A percentile compares a stretch with the other conserved stretches of the same genome.
Evolutionary conservation across 371 early-diverging fungal genomes (phyloP).

Genomic region (Scutellospora calospora): DNA sequence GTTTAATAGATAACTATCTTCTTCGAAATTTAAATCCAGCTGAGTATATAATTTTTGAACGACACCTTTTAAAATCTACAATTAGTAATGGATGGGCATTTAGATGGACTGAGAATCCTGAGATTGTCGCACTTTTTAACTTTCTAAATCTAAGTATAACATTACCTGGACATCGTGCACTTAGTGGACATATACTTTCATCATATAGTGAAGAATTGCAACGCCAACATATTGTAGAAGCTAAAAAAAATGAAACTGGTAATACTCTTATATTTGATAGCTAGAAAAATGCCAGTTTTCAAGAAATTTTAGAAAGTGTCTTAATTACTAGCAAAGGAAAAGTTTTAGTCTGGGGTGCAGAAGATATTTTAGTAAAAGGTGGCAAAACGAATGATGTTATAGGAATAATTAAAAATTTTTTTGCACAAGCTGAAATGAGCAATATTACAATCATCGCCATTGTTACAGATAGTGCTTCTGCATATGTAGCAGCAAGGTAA

Average conservation of each 20-base stretch:
- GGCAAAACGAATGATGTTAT: not conserved
- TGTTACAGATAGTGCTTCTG: not conserved
- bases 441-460: not conserved
- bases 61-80: not conserved
- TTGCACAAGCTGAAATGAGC: not conserved
- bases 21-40: not conserved
- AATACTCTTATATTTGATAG: slow-evolving; percentile 11
- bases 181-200: not conserved
- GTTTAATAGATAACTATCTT: no score
- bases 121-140: not conserved
- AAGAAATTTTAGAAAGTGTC: not conserved
- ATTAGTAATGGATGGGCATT: not conserved
- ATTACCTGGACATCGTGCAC: not conserved
- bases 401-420: not conserved
- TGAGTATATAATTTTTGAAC: not conserved
- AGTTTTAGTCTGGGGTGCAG: not conserved
- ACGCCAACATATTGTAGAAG: not conserved
- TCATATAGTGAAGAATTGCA: no score
- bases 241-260: not conserved
- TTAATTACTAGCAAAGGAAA: not conserved
- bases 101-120: not conserved
- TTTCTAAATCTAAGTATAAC: not conserved
- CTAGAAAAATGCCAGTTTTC: slow-evolving; percentile 6
- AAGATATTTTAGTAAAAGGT: not conserved
- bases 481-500: not conserved